Base-by-base conservation (phyloP, 2,329 filamentous ascomycete species). In the Lachnellula willkommii region DNA sequence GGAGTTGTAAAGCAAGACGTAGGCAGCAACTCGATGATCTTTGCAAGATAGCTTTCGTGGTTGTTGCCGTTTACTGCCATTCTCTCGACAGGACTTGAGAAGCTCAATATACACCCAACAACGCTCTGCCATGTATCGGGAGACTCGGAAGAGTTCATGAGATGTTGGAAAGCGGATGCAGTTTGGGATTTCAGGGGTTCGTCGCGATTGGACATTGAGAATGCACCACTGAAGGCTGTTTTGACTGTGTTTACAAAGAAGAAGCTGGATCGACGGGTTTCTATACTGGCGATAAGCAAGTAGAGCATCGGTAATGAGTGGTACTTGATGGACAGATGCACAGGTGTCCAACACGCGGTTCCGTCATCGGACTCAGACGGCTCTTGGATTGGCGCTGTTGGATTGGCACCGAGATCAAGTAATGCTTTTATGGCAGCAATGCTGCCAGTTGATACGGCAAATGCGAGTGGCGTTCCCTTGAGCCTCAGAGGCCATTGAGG, bases 301-400 rank as follows among this genome's bases (percentile, higher is more conserved):
- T 3, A 11, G 11, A 52, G n/a, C 5, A 52, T 46, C 11, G 42
- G 36, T 11, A 32, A 8, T 3, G 17, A 45, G 26, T 52, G 50
- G 22, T 26, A 52, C 26, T 52, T 52, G 22, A 45, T 28, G 7
- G 50, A 39, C 12, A 52, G 22, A 46, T 52, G 50, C 20, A 52
- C 12, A 20, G 50, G 50, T 11, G 50, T 43, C 37, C 37, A 43
- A 24, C 24, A n/a, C 11, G 24, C 9, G 26, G 15, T 32, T 11
- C 15, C 6, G 7, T n/a, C 39, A 7, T 45, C 20, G 15, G 9
- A n/a, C 22, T 45, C 20, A 17, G 50, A 45, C 12, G 20, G 37
- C 24, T 28, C 39, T 8, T 24, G 17, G n/a, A 52, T 36, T 17
- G 22, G 20, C 8, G 50, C 50, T 28, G 35, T 6, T 26, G 51